phyloP scores from a whole-genome alignment of 2,329 filamentous ascomycete genomes.

The Apiospora pterosperma region DNA sequence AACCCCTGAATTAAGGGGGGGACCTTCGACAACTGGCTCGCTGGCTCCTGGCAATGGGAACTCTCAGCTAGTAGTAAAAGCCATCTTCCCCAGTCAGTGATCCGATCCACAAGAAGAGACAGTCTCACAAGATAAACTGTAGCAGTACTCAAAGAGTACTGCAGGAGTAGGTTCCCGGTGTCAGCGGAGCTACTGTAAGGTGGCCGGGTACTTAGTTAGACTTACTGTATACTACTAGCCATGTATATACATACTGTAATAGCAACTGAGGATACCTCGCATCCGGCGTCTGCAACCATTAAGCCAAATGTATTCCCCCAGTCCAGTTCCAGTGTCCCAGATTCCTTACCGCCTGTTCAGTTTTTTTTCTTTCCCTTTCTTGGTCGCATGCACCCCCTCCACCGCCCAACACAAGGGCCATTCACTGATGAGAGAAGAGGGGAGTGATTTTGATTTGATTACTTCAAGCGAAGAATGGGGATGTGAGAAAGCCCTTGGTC shows the following conservation, averaged over 20 bases:
- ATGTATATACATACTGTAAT: background rate
- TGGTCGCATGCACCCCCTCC: background rate
- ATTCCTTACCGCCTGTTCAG: background rate
- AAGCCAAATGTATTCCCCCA: background rate
- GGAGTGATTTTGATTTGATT: conserved; percentile 3
- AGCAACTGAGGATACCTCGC: background rate
- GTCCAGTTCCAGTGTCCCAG: background rate
- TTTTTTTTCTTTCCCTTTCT: background rate
- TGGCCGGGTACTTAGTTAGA: background rate
- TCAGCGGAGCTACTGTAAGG: background rate
- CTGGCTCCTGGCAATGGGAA: conserved; percentile 1
- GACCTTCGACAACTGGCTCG: background rate
- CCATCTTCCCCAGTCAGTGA: conserved; percentile 2
- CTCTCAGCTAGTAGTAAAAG: background rate
- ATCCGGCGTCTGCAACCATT: background rate
- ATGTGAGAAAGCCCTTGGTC: background rate
- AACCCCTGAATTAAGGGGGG: background rate
- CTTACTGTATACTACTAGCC: background rate
- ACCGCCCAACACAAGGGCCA: background rate
- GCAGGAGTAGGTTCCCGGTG: background rate
- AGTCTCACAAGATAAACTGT: background rate
- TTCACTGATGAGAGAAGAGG: background rate
- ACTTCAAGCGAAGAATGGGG: background rate
- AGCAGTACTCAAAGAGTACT: background rate
- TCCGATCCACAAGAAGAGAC: background rate